Percentiles rank a stretch among this genome's conserved stretches.
Evolutionary conservation across 2,329 filamentous ascomycete genomes (phyloP).

Genomic region (Pseudocercospora vitis): DNA sequence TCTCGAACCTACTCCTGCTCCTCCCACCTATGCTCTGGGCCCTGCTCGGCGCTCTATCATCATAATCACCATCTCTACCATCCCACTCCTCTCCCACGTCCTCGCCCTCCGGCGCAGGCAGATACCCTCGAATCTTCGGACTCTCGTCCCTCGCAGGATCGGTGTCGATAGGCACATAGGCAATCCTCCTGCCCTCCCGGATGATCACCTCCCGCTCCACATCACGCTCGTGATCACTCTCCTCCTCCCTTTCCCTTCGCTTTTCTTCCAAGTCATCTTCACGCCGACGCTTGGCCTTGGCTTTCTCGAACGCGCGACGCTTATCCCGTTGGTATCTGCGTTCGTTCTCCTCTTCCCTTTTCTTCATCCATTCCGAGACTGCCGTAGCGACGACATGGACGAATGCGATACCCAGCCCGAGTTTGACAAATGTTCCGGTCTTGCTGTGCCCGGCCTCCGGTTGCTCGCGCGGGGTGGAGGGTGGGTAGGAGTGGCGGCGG

Average conservation of each 20-base stretch:
- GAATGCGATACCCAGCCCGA: constrained; percentile 15
- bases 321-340: constrained; percentile 12
- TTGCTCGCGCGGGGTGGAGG: constrained; percentile 6
- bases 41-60: background rate
- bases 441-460: constrained; percentile 12
- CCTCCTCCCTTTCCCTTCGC: constrained; percentile 32
- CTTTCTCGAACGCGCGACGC: constrained; percentile 20
- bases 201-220: constrained; percentile 18
- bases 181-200: constrained; percentile 15
- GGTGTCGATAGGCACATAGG: constrained; percentile 10
- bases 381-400: constrained; percentile 16
- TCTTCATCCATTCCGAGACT: constrained; percentile 13
- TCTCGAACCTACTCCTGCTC: constrained; percentile 15
- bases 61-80: background rate
- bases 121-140: constrained; percentile 11
- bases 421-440: constrained; percentile 14
- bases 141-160: constrained; percentile 3
- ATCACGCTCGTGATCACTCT: constrained; percentile 17
- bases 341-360: constrained; percentile 15
- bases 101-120: constrained; percentile 10
- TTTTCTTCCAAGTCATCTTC: constrained; percentile 17
- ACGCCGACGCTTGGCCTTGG: constrained; percentile 17
- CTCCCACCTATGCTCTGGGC: constrained; percentile 12
- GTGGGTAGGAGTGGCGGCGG: constrained; percentile 15
- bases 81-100: constrained; percentile 15